phyloP scores from a whole-genome alignment of 192 early-diverging fungal genomes.

The Podila verticillata region DNA sequence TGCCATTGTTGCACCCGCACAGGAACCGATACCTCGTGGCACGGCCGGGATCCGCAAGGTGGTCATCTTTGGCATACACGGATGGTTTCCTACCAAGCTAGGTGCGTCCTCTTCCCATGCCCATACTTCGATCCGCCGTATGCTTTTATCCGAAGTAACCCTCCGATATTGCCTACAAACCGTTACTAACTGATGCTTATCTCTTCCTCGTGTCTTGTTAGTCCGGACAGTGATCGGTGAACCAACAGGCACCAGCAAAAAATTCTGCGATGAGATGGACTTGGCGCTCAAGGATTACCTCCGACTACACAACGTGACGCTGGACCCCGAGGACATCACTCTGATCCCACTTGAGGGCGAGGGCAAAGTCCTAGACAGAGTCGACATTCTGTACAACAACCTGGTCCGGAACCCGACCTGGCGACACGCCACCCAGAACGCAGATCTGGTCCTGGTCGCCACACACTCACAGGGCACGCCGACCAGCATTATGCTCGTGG shows the following conservation, averaged over 20 bases:
- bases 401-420: slow-evolving; percentile 65
- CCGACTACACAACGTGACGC: slow-evolving; percentile 56
- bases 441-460: slow-evolving; percentile 86
- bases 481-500: slow-evolving; percentile 81
- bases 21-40: slow-evolving; percentile 7
- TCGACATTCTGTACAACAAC: slow-evolving; percentile 82
- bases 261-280: slow-evolving; percentile 92
- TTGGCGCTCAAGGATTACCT: slow-evolving; percentile 70
- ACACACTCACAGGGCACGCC: slow-evolving; percentile 97
- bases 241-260: slow-evolving; percentile 90
- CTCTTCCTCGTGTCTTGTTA: neutral
- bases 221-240: slow-evolving; percentile 84
- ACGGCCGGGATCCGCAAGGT: slow-evolving; percentile 59
- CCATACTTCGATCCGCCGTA: too few relatives aligned
- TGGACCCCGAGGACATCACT: slow-evolving; percentile 63
- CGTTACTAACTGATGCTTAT: neutral
- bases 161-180: too few relatives aligned
- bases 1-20: neutral
- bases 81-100: slow-evolving; percentile 89
- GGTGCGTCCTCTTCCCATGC: neutral
- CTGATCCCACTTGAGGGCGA: slow-evolving; percentile 91
- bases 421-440: slow-evolving; percentile 53
- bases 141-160: too few relatives aligned
- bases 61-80: slow-evolving; percentile 88
- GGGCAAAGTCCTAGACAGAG: slow-evolving; percentile 90